Evolutionary conservation across 768 basidiomycete species (phyloP).

Genomic region (Brasilioporus rufonigricans): DNA sequence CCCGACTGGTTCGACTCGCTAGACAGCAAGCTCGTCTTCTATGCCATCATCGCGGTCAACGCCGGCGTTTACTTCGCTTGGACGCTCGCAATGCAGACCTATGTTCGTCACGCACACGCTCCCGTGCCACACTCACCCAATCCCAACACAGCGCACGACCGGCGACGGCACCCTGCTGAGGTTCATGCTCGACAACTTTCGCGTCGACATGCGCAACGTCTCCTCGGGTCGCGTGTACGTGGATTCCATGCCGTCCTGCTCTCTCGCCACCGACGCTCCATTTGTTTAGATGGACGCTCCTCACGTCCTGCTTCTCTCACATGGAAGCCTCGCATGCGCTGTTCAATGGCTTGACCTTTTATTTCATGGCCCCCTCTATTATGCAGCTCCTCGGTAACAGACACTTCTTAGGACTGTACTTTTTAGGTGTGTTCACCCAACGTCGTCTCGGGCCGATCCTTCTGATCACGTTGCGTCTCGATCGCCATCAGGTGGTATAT

Average conservation of each 20-base stretch:
- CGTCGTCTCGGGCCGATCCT: neutral
- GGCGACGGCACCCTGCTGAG: slow-evolving; percentile 37
- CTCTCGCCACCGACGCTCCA: neutral
- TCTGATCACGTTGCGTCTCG: neutral
- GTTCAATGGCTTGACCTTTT: slow-evolving; percentile 78
- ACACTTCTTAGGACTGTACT: slow-evolving; percentile 69
- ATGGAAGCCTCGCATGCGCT: slow-evolving; percentile 55
- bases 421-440: slow-evolving; percentile 50
- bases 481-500: slow-evolving; percentile 51
- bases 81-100: slow-evolving; percentile 39
- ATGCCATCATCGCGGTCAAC: slow-evolving; percentile 63
- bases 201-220: slow-evolving; percentile 58
- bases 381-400: slow-evolving; percentile 61
- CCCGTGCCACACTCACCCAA: neutral
- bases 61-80: slow-evolving; percentile 60
- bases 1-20: slow-evolving; percentile 47
- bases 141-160: slow-evolving; percentile 34
- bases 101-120: slow-evolving; percentile 30
- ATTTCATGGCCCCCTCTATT: slow-evolving; percentile 69
- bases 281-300: slow-evolving; percentile 62
- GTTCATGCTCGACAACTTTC: slow-evolving; percentile 65
- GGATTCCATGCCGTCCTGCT: neutral
- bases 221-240: slow-evolving; percentile 63
- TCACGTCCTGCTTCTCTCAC: slow-evolving; percentile 75
- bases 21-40: slow-evolving; percentile 54